Evolutionary conservation across 495 filamentous ascomycete species (phyloP).

Genomic region (Mytilinidion resinicola): DNA sequence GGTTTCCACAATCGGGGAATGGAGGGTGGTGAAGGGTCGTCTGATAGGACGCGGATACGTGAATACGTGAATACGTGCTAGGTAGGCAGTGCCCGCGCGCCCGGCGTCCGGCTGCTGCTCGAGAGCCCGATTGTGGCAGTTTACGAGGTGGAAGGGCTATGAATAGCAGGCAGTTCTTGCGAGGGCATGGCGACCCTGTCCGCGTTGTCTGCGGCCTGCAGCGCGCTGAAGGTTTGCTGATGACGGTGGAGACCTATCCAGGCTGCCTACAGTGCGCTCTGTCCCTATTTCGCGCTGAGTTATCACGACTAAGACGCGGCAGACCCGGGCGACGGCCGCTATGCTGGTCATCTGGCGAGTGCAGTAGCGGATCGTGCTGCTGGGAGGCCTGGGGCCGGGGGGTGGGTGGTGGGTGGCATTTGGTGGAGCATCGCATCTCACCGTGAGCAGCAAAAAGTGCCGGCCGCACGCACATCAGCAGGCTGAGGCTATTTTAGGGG

Average conservation of each 20-base stretch:
- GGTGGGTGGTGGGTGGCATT: no score
- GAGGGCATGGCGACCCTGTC: no score
- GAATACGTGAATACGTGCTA: background rate
- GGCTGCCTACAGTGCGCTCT: no score
- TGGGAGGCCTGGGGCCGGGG: background rate
- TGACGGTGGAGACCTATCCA: no score
- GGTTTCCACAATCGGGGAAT: background rate
- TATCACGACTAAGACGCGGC: background rate
- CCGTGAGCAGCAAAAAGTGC: constrained; percentile 5
- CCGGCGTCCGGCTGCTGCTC: background rate
- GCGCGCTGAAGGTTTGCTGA: no score
- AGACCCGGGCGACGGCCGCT: background rate
- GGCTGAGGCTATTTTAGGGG: constrained; percentile 3
- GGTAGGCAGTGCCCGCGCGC: constrained; percentile 9
- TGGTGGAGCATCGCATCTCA: background rate
- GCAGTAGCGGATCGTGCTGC: background rate
- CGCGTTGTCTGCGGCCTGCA: no score
- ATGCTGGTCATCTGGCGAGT: background rate
- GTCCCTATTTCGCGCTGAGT: background rate
- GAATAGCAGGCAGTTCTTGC: background rate
- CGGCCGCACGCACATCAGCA: background rate
- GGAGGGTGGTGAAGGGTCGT: background rate
- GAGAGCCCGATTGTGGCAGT: no score
- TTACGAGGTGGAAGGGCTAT: background rate
- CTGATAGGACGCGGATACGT: background rate